Evolutionary conservation across 148 eudicot genomes (phyloP).

Genomic region (Drosera capensis): DNA sequence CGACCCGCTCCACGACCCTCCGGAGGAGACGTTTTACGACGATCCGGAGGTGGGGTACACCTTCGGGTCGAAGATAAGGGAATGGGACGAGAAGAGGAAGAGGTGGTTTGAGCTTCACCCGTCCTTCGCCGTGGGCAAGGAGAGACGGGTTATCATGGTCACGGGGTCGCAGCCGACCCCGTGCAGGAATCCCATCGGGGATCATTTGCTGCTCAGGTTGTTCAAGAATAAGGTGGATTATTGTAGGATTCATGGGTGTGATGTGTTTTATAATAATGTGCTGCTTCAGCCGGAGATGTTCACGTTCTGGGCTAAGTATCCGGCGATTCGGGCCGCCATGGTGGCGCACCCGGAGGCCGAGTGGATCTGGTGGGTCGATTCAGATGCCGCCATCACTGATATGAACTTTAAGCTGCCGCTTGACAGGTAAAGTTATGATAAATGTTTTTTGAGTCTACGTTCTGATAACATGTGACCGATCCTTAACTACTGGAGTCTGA

Average conservation of each 20-base stretch:
- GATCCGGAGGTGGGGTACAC: conserved; percentile 44
- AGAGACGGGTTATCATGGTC: conserved; percentile 33
- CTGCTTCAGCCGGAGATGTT: conserved; percentile 50
- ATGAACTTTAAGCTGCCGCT: conserved; percentile 76
- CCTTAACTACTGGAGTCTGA: no score
- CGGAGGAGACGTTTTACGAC: conserved; percentile 44
- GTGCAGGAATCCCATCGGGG: conserved; percentile 60
- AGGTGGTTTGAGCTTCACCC: conserved; percentile 47
- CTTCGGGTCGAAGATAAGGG: conserved; percentile 17
- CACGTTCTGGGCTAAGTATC: conserved; percentile 72
- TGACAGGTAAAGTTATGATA: no score
- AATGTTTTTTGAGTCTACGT: no score
- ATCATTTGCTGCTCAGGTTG: conserved; percentile 41
- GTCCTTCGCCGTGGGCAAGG: conserved; percentile 11
- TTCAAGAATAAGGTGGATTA: conserved; percentile 91
- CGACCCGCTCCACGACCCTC: conserved; percentile 15
- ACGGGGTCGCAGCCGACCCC: conserved; percentile 78
- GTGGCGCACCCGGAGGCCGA: conserved; percentile 91
- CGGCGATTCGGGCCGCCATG: conserved; percentile 71
- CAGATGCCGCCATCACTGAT: conserved; percentile 84
- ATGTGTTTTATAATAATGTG: conserved; percentile 66
- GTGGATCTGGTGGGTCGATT: conserved; percentile 99
- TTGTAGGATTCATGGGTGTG: conserved; percentile 73
- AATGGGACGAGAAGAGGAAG: conserved; percentile 70
- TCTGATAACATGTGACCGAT: no score